Base-by-base conservation (phyloP, 495 filamentous ascomycete genomes). In the Penicilliopsis zonata region DNA sequence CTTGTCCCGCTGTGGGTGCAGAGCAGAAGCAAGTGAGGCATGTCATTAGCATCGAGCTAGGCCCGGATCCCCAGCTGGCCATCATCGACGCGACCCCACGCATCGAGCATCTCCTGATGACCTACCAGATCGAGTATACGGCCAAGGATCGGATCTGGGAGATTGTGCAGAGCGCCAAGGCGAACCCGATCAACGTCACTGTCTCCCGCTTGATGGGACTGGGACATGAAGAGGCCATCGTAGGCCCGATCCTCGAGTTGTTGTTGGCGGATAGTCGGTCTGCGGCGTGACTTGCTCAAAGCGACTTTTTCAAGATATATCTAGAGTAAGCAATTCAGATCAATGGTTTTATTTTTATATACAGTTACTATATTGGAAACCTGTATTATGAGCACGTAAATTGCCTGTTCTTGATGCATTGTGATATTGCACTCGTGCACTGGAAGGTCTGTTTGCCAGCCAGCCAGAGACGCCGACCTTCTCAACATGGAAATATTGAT, bases 211-310 rank as follows among this genome's bases (percentile, higher is more conserved):
- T 70, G 33, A 27, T 40, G 34, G 20, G 44, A 8, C 18, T 64
- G 36, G 45, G 47, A 13, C 43, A 63, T 9, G 46, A 59, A 17
- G 34, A 45, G 3, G 36, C 32, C 3, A 23, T 68, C 12, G 44
- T 58, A 24, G 52, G 52, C 22, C 60, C 63, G 4, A 34, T 69
- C 5, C 31, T 63, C 25, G 67, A 71, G 40, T 45, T 57, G 33
- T 49, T 68, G 33, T 37, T 52, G 15, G 62, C 67, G 3, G 63
- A 70, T 41, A 35, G 37, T 15, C 37, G 46, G n/a, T 7, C 21
- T 7, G 30, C 15, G n/a, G n/a, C n/a, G n/a, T n/a, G n/a, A n/a
- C n/a, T n/a, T n/a, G n/a, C n/a, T n/a, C n/a, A n/a, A n/a, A n/a
- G n/a, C n/a, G n/a, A n/a, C n/a, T n/a, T n/a, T n/a, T n/a, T n/a